phyloP scores from a whole-genome alignment of 2,329 filamentous ascomycete species.

The Leptographium galeiforme region DNA sequence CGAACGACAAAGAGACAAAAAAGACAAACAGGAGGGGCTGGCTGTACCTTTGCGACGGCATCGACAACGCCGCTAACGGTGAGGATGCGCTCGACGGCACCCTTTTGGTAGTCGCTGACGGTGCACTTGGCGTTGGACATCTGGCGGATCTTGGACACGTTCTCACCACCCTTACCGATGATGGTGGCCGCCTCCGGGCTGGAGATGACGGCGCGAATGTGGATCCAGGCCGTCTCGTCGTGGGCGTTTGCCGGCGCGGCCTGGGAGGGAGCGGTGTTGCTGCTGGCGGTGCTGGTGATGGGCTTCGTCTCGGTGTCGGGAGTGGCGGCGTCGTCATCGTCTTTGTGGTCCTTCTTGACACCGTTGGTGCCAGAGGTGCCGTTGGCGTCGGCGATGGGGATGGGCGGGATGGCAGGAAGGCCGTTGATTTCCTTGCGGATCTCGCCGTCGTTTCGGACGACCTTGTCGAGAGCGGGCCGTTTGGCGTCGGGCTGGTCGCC shows the following conservation, averaged over 20 bases:
- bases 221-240: slow-evolving; percentile 93
- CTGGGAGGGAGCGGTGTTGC: slow-evolving; percentile 25
- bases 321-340: slow-evolving; percentile 56
- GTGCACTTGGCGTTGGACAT: slow-evolving; percentile 96
- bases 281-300: slow-evolving; percentile 24
- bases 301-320: slow-evolving; percentile 47
- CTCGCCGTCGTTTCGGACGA: slow-evolving; percentile 55
- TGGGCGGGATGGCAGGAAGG: slow-evolving; percentile 5
- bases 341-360: slow-evolving; percentile 35
- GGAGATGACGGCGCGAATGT: slow-evolving; percentile 91
- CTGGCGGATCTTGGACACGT: slow-evolving; percentile 91
- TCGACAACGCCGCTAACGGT: slow-evolving; percentile 95
- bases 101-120: slow-evolving; percentile 94
- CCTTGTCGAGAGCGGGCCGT: slow-evolving; percentile 88
- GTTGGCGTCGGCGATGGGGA: slow-evolving; percentile 19
- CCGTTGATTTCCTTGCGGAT: slow-evolving; percentile 28
- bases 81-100: slow-evolving; percentile 91
- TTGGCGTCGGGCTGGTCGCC: slow-evolving; percentile 95
- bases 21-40: neutral
- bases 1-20: too few relatives aligned
- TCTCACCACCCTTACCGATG: slow-evolving; percentile 97
- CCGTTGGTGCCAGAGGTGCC: slow-evolving; percentile 36
- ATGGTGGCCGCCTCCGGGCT: slow-evolving; percentile 95
- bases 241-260: slow-evolving; percentile 44
- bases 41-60: slow-evolving; percentile 76